Percentiles rank a stretch among this genome's conserved stretches.
phyloP scores from a whole-genome alignment of 2,329 filamentous ascomycete genomes.

The Cercospora zeae-maydis region DNA sequence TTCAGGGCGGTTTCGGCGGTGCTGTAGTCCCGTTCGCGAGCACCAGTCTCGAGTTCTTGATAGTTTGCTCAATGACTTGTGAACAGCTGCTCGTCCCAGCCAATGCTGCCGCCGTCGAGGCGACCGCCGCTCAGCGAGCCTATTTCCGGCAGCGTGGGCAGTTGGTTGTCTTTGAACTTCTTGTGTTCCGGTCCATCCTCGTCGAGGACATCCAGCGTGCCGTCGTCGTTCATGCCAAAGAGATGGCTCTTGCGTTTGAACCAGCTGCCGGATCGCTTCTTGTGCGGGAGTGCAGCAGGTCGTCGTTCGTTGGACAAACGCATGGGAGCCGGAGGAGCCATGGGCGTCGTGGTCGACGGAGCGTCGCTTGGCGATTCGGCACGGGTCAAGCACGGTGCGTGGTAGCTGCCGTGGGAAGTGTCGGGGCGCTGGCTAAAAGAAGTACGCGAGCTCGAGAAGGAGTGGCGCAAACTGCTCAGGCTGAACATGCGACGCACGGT shows the following conservation, averaged over 20 bases:
- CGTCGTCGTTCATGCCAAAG: constrained; percentile 29
- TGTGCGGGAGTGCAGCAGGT: constrained; percentile 21
- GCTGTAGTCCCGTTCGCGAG: not conserved
- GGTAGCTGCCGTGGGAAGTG: constrained; percentile 18
- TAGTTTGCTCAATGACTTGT: constrained; percentile 11
- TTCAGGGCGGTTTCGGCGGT: not conserved
- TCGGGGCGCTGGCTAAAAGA: constrained; percentile 28
- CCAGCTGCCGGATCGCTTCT: constrained; percentile 35
- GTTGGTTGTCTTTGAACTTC: constrained; percentile 23
- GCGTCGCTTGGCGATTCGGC: constrained; percentile 25
- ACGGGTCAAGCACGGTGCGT: constrained; percentile 17
- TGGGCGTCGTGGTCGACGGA: constrained; percentile 24
- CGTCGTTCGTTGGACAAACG: constrained; percentile 13
- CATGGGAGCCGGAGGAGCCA: constrained; percentile 14
- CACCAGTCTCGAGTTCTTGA: not conserved
- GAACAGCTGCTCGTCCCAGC: constrained; percentile 34
- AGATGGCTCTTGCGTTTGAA: constrained; percentile 38
- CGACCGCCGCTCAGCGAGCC: constrained; percentile 25
- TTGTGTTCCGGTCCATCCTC: constrained; percentile 31
- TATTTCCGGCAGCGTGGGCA: constrained; percentile 33
- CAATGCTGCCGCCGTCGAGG: constrained; percentile 29
- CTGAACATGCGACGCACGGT: constrained; percentile 35
- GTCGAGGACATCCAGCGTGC: constrained; percentile 27
- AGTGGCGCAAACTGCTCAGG: constrained; percentile 34
- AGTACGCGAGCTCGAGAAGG: constrained; percentile 37